Conservation (phyloP, 2,329 filamentous ascomycete genomes). For the Tolypocladium paradoxum region DNA sequence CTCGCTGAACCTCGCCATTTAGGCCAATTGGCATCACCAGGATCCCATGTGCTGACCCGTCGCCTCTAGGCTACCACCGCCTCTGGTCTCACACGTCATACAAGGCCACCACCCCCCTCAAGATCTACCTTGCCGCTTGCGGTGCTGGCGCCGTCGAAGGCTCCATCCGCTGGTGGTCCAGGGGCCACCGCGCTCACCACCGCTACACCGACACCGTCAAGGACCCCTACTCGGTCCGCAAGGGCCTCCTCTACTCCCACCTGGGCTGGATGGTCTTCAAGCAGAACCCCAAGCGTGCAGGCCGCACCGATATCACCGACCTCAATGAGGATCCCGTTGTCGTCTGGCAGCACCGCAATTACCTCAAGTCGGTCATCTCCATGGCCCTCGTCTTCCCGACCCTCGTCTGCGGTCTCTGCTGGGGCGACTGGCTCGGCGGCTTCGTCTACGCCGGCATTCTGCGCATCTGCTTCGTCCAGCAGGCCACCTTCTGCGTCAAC, state of each 20-base stretch:
- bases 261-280: conserved; percentile 90
- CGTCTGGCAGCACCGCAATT: conserved; percentile 80
- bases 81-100: conserved; percentile 82
- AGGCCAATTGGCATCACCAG: neutral
- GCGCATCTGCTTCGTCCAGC: conserved; percentile 81
- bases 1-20: no score
- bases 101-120: conserved; percentile 64
- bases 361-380: conserved; percentile 65
- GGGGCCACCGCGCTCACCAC: conserved; percentile 80
- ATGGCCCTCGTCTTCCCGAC: conserved; percentile 72
- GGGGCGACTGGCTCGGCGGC: conserved; percentile 72
- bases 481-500: conserved; percentile 90
- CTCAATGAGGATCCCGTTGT: conserved; percentile 79
- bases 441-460: conserved; percentile 80
- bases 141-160: conserved; percentile 78
- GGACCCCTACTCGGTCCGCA: conserved; percentile 84
- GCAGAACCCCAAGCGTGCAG: conserved; percentile 83
- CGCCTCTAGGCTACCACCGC: conserved; percentile 39
- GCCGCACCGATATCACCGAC: conserved; percentile 79
- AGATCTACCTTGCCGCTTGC: conserved; percentile 71
- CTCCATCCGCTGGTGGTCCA: conserved; percentile 81
- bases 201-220: conserved; percentile 88
- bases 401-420: conserved; percentile 64
- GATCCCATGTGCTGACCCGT: neutral
- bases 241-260: conserved; percentile 69